Base-by-base conservation (phyloP, 2,329 filamentous ascomycete genomes). In the Penicillium griseofulvum region DNA sequence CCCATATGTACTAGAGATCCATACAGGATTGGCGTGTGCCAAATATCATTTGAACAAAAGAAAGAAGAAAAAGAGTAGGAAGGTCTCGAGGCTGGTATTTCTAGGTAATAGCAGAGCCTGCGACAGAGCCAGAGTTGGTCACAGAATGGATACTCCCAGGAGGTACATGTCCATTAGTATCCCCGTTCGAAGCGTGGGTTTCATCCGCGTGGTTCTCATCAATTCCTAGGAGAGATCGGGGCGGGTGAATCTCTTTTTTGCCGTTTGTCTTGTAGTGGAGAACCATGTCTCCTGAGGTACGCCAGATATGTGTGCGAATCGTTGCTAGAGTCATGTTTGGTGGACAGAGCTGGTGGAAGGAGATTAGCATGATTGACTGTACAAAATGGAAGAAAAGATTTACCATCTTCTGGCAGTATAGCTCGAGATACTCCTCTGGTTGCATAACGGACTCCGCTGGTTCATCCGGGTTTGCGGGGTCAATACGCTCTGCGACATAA, bases 331-430 rank as follows among this genome's bases (percentile, higher is more conserved):
- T 97, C 88, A 96, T 97, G 31, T 87, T 88, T 7, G 87, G 85
- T 2, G 88, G 84, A 26, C 97, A 65, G 45, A 65, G 54, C 74
- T 76, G 37, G 28, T 45, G 47, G 28, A 29, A 10, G 22, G 17
- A 26, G 42, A 56, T 69, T 55, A 65, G 59, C 55, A 54, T 55
- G 38, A 5, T 5, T 24, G 16, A 9, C 10, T 38, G 16, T 33
- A 22, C n/a, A 16, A n/a, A 43, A 31, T 7, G 24, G 14, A n/a
- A 31, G 14, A 26, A 19, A 31, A 17, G 26, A 5, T 42, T 69
- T 76, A 94, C 91, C 81, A 91, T 89, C 52, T 92, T 89, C 69
- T 97, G 92, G 74, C 94, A 97, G 72, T 96, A 96, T 47, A 99
- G 78, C 71, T 99, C 94, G 31, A 99, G 78, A 74, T 97, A 97